Conservation (phyloP, 2,329 filamentous ascomycete species). For the Aureobasidium sp. region DNA sequence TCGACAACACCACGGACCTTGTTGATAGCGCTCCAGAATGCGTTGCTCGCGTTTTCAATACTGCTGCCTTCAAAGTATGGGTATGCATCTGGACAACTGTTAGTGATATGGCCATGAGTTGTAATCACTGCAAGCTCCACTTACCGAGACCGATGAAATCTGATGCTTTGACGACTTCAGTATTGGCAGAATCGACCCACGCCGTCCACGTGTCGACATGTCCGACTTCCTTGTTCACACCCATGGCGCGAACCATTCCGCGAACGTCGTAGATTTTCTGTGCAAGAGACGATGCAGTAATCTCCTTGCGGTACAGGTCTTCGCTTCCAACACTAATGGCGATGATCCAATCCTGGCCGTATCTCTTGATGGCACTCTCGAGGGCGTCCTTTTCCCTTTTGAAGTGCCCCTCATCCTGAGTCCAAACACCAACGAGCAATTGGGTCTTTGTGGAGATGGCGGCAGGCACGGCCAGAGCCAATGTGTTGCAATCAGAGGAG, state of each 20-base stretch:
- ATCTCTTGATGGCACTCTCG: constrained; percentile 47
- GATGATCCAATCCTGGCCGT: constrained; percentile 54
- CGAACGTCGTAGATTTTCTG: constrained; percentile 46
- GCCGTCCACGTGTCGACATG: constrained; percentile 63
- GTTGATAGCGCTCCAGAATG: constrained; percentile 44
- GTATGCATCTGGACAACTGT: constrained; percentile 50
- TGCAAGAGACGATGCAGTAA: constrained; percentile 35
- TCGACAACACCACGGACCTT: constrained; percentile 38
- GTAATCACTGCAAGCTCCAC: background rate
- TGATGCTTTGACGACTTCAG: constrained; percentile 52
- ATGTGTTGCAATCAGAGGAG: too few relatives aligned
- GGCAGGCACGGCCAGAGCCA: constrained; percentile 46
- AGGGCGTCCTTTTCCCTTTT: constrained; percentile 55
- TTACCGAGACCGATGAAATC: constrained; percentile 51
- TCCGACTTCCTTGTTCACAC: constrained; percentile 46
- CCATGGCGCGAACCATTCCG: constrained; percentile 44
- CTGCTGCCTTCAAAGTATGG: constrained; percentile 58
- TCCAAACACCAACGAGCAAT: constrained; percentile 60
- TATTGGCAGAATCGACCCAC: constrained; percentile 51
- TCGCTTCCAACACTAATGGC: constrained; percentile 61
- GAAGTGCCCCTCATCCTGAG: constrained; percentile 43
- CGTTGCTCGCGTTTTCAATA: constrained; percentile 48
- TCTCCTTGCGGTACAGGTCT: constrained; percentile 56
- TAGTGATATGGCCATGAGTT: background rate
- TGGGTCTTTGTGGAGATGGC: constrained; percentile 54